These are phyloP conservation scores for Colletotrichum liaoningense DNA, from an alignment of 2,329 filamentous ascomycete genomes.

Conservation along the genomic window DNA sequence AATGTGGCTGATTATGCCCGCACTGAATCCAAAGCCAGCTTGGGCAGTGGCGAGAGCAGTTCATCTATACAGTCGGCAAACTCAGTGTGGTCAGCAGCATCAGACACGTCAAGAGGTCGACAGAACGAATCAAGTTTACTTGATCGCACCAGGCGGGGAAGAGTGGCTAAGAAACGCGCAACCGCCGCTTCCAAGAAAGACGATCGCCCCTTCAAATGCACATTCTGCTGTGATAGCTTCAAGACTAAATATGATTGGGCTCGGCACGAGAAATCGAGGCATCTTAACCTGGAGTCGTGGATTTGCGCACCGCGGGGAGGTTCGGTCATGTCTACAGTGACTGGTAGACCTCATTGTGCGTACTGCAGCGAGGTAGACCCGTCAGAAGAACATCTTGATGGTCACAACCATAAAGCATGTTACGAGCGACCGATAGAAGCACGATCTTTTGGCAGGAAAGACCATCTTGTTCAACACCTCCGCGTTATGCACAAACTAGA, in stretches of 20 bases:
- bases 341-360: slow-evolving; percentile 39
- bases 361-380: slow-evolving; percentile 41
- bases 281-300: slow-evolving; percentile 58
- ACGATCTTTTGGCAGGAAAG: slow-evolving; percentile 43
- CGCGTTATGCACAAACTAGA: slow-evolving; percentile 47
- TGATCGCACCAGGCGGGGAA: too few relatives aligned
- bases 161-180: too few relatives aligned
- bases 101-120: not conserved
- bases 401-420: slow-evolving; percentile 39
- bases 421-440: slow-evolving; percentile 9
- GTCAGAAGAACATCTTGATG: slow-evolving; percentile 38
- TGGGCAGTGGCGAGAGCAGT: slow-evolving; percentile 17
- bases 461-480: slow-evolving; percentile 46
- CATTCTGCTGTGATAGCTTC: slow-evolving; percentile 59
- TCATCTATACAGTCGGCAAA: slow-evolving; percentile 15
- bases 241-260: slow-evolving; percentile 58
- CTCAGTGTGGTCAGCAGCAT: slow-evolving; percentile 19
- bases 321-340: slow-evolving; percentile 33
- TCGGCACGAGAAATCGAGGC: slow-evolving; percentile 62
- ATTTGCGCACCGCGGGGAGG: slow-evolving; percentile 49
- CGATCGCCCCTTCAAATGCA: slow-evolving; percentile 51
- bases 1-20: too few relatives aligned
- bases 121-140: too few relatives aligned
- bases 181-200: not conserved
- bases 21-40: slow-evolving; percentile 33